phyloP scores from a whole-genome alignment of 495 filamentous ascomycete species.

The Lepidopterella palustris region DNA sequence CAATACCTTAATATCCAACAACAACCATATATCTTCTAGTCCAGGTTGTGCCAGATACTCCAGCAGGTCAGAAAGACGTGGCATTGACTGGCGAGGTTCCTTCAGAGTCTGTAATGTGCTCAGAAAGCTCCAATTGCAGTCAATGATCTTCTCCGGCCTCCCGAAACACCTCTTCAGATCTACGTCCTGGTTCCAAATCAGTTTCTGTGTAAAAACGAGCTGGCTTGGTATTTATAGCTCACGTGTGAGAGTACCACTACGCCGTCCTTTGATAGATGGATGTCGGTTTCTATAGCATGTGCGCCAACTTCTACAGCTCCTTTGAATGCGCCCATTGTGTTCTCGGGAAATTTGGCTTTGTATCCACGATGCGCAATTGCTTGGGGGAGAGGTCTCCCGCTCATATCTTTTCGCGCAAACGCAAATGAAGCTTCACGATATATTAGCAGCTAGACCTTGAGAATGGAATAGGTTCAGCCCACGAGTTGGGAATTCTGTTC shows the following conservation, averaged over 20 bases:
- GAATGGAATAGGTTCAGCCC: neutral
- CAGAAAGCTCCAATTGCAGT: conserved; percentile 70
- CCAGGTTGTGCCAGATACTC: conserved; percentile 57
- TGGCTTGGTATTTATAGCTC: conserved; percentile 26
- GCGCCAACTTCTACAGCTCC: conserved; percentile 65
- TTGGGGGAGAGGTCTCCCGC: conserved; percentile 53
- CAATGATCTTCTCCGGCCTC: conserved; percentile 56
- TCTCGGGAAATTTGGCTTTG: conserved; percentile 74
- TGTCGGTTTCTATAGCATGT: conserved; percentile 80
- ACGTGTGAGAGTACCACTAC: conserved; percentile 83
- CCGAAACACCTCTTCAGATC: conserved; percentile 76
- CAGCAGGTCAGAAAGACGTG: conserved; percentile 68
- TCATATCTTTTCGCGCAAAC: conserved; percentile 28
- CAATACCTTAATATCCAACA: conserved; percentile 81
- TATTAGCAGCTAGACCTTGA: conserved; percentile 4
- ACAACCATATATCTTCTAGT: conserved; percentile 62
- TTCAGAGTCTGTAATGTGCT: conserved; percentile 58
- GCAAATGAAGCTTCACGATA: conserved; percentile 26
- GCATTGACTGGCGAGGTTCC: conserved; percentile 64
- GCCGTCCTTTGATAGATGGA: conserved; percentile 75
- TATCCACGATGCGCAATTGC: conserved; percentile 83
- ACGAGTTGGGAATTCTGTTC: conserved; percentile 20
- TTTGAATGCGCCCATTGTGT: conserved; percentile 71
- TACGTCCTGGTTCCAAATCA: conserved; percentile 51
- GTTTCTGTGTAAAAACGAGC: neutral